A percentile compares a stretch with the other conserved stretches of the same genome.
Conservation (phyloP, 2,329 filamentous ascomycete genomes). For the Xylaria sp. region DNA sequence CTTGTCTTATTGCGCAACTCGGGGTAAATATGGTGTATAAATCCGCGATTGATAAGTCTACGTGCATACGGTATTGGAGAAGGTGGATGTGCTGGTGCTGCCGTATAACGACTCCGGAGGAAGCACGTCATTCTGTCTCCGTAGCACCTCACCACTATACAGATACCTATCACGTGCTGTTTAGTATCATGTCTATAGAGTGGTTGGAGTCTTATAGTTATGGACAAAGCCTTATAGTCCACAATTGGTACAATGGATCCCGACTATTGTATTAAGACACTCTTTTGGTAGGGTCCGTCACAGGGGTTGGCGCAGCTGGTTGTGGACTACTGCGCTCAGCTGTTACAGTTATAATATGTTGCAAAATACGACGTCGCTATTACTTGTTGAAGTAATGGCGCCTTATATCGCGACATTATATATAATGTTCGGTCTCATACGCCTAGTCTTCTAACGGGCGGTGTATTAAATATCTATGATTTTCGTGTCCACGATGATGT, state of each 20-base stretch:
- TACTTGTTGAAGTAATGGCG: too few relatives aligned
- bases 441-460: background rate
- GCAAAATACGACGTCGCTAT: too few relatives aligned
- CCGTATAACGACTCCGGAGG: conserved; percentile 3
- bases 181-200: background rate
- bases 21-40: conserved; percentile 23
- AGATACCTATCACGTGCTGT: background rate
- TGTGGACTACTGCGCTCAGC: too few relatives aligned
- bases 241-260: too few relatives aligned
- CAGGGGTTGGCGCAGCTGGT: too few relatives aligned
- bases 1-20: conserved; percentile 20
- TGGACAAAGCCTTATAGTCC: too few relatives aligned
- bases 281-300: too few relatives aligned
- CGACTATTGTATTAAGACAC: too few relatives aligned
- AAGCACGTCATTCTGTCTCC: conserved; percentile 22
- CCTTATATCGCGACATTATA: too few relatives aligned
- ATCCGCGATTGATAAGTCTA: conserved; percentile 3
- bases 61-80: conserved; percentile 1
- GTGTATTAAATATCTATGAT: too few relatives aligned
- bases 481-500: background rate
- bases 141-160: conserved; percentile 22
- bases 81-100: background rate
- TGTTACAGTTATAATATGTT: too few relatives aligned
- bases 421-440: background rate
- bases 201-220: background rate